phyloP scores from a whole-genome alignment of 164 flowering plant genomes.

The Saururus chinensis region DNA sequence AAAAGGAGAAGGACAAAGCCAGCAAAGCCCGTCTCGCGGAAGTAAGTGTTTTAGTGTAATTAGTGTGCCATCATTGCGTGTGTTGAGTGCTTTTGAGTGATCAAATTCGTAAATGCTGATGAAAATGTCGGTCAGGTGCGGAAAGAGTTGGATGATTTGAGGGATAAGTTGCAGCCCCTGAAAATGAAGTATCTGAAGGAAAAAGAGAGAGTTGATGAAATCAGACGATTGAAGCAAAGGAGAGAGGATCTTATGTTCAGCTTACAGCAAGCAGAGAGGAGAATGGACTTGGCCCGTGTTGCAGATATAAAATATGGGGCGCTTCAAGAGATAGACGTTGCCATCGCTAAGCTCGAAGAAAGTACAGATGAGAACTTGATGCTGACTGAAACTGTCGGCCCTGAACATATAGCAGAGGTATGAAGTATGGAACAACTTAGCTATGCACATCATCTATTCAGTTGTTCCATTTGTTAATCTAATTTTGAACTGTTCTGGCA shows the following conservation, averaged over 20 bases:
- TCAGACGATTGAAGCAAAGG: slow-evolving; percentile 56
- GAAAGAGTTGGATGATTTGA: slow-evolving; percentile 73
- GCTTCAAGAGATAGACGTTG: slow-evolving; percentile 64
- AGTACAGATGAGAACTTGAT: slow-evolving; percentile 42
- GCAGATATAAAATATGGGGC: slow-evolving; percentile 78
- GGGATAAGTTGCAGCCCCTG: slow-evolving; percentile 76
- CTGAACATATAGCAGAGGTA: slow-evolving; percentile 74
- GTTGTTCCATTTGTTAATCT: not conserved
- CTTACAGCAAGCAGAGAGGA: slow-evolving; percentile 75
- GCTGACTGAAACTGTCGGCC: slow-evolving; percentile 78
- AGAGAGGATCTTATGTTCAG: slow-evolving; percentile 55
- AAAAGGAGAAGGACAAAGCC: slow-evolving; percentile 88
- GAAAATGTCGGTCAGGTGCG: slow-evolving; percentile 28
- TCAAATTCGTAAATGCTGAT: not conserved
- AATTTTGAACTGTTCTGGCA: not conserved
- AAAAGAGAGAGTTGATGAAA: slow-evolving; percentile 70
- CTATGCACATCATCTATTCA: not conserved
- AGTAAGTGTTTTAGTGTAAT: slow-evolving; percentile 21
- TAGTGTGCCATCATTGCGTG: not conserved
- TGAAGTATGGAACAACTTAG: not conserved
- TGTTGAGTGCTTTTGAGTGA: not conserved
- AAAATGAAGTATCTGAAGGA: slow-evolving; percentile 72
- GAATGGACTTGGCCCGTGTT: slow-evolving; percentile 75
- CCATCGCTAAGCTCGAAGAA: slow-evolving; percentile 58
- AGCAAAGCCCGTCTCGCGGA: slow-evolving; percentile 80